Conservation (phyloP, 1,284 basidiomycete genomes). For the Ustilago tritici region DNA sequence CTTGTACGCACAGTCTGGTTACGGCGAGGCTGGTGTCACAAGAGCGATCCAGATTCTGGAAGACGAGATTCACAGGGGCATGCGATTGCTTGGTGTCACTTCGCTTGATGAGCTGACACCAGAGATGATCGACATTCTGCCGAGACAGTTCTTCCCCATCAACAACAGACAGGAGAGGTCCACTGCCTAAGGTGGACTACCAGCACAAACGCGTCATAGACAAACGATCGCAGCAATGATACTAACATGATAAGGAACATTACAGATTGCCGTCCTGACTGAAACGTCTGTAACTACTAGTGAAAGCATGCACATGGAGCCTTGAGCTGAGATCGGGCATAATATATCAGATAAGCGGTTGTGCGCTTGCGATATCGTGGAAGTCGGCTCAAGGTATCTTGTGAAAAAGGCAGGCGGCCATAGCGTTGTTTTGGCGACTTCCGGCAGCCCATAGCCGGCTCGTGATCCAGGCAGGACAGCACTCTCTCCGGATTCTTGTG, state of each 20-base stretch:
- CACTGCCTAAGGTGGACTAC: background rate
- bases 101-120: slow-evolving; percentile 79
- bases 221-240: background rate
- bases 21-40: slow-evolving; percentile 83
- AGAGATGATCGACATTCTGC: slow-evolving; percentile 76
- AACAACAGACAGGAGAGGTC: slow-evolving; percentile 4
- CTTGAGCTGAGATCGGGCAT: background rate
- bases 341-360: background rate
- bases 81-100: slow-evolving; percentile 83
- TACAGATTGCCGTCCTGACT: too few relatives aligned
- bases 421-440: too few relatives aligned
- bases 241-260: background rate
- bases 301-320: too few relatives aligned
- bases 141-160: slow-evolving; percentile 39
- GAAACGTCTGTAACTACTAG: too few relatives aligned
- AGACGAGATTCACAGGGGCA: slow-evolving; percentile 83
- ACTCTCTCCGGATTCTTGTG: too few relatives aligned
- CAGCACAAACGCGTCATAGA: slow-evolving; percentile 4
- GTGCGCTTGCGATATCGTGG: too few relatives aligned
- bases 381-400: too few relatives aligned
- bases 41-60: slow-evolving; percentile 79
- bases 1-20: slow-evolving; percentile 91
- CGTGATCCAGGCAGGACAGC: too few relatives aligned
- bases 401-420: too few relatives aligned
- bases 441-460: too few relatives aligned